phyloP scores from a whole-genome alignment of 768 basidiomycete genomes.

The Neoboletus subvelutipes region DNA sequence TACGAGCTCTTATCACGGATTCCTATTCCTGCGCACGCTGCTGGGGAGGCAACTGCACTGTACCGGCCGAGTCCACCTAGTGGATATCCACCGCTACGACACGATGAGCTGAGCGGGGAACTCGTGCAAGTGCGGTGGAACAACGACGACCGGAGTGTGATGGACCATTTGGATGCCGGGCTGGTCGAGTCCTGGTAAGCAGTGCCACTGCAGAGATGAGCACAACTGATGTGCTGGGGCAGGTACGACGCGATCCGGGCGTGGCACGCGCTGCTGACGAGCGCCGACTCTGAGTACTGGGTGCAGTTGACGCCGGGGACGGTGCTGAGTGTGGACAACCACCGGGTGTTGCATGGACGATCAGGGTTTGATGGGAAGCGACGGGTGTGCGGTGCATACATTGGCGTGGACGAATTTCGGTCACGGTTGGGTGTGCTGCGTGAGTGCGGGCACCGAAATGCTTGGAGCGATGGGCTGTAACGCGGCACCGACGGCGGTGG shows the following conservation, averaged over 20 bases:
- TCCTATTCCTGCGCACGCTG: conserved; percentile 81
- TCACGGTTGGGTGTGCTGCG: conserved; percentile 70
- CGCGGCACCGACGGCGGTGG: conserved; percentile 25
- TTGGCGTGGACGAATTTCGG: conserved; percentile 86
- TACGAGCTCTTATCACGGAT: conserved; percentile 69
- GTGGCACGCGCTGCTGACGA: conserved; percentile 77
- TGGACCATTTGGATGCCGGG: conserved; percentile 57
- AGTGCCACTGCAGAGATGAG: background rate
- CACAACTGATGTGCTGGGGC: background rate
- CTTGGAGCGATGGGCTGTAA: conserved; percentile 59
- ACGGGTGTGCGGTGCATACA: conserved; percentile 94
- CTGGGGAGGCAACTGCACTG: conserved; percentile 63
- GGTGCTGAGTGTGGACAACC: conserved; percentile 90
- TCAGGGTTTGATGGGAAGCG: conserved; percentile 85
- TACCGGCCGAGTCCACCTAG: conserved; percentile 57
- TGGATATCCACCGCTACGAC: conserved; percentile 71
- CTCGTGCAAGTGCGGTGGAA: conserved; percentile 89
- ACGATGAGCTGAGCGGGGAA: conserved; percentile 58
- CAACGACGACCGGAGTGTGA: conserved; percentile 86
- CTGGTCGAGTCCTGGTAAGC: conserved; percentile 72
- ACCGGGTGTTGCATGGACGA: conserved; percentile 93
- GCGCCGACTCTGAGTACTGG: conserved; percentile 89
- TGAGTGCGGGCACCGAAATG: conserved; percentile 52
- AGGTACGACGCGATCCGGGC: conserved; percentile 79
- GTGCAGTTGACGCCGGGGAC: conserved; percentile 86